phyloP scores from a whole-genome alignment of 225 moss, liverwort and hornwort species.

The Antitrichia curtipendula region DNA sequence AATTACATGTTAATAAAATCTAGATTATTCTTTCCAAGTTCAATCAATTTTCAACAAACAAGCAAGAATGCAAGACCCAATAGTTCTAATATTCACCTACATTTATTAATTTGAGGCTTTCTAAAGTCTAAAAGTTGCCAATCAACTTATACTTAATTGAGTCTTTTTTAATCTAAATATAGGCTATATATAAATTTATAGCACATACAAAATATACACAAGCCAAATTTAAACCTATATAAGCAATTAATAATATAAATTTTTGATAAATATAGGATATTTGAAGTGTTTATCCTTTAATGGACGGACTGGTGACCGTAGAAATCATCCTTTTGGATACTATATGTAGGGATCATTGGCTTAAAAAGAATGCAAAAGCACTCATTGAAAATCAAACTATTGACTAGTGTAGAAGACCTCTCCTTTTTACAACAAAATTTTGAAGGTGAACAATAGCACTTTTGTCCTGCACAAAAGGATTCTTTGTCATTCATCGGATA shows the following conservation, averaged over 20 bases:
- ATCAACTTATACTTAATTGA: not conserved
- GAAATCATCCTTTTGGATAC: too few species aligned
- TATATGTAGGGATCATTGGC: too few species aligned
- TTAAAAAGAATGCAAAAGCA: too few species aligned
- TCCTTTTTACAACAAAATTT: too few species aligned
- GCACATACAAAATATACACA: not conserved
- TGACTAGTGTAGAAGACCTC: too few species aligned
- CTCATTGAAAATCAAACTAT: too few species aligned
- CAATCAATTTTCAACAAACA: not conserved
- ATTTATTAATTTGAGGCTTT: not conserved
- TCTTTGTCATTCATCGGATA: too few species aligned
- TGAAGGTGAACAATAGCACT: too few species aligned
- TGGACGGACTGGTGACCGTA: too few species aligned
- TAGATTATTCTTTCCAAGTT: not conserved
- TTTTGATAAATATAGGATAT: not conserved
- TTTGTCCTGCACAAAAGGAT: too few species aligned
- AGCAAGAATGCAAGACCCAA: not conserved
- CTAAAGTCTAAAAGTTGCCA: not conserved
- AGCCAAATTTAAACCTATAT: accelerated
- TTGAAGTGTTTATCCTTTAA: not conserved
- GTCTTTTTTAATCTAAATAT: not conserved
- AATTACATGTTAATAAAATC: not conserved
- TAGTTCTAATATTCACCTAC: accelerated
- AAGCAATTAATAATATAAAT: not conserved
- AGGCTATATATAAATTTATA: not conserved